Conservation (phyloP, 2,329 filamentous ascomycete genomes). For the Apiospora malaysiana region DNA sequence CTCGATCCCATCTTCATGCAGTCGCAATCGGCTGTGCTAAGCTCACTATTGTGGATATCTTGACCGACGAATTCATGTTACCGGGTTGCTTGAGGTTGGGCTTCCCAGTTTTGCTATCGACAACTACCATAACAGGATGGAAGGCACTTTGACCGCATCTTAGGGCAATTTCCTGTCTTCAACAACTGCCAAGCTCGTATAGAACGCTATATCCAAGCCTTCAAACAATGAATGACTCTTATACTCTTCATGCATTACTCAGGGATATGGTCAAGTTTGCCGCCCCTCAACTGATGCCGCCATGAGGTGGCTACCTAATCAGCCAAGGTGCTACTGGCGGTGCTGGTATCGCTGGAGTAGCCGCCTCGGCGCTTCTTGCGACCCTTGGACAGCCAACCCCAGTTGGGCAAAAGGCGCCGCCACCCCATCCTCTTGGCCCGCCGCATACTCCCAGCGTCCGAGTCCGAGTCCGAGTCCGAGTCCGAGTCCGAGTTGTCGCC, state of each 20-base stretch:
- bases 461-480: background rate
- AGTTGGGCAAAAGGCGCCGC: background rate
- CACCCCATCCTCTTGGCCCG: background rate
- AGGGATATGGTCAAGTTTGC: background rate
- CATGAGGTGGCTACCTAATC: background rate
- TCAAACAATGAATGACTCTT: too few species aligned
- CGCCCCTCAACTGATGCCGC: background rate
- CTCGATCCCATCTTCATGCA: background rate
- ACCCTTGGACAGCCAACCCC: background rate
- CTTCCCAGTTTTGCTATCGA: background rate
- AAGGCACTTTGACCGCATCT: too few species aligned
- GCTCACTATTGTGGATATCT: background rate
- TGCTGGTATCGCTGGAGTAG: background rate
- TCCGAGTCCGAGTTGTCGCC: background rate
- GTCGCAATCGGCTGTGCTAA: background rate
- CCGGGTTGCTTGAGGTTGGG: too few species aligned
- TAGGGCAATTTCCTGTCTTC: too few species aligned
- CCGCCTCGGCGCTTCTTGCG: background rate
- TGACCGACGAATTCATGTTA: background rate
- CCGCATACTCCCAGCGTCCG: background rate
- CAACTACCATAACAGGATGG: too few species aligned
- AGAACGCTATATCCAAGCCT: too few species aligned
- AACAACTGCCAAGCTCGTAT: too few species aligned
- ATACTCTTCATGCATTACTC: background rate
- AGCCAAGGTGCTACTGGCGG: background rate